Conservation (phyloP, 108 stramenopile genomes). For the Aurantiochytrium sp. region DNA sequence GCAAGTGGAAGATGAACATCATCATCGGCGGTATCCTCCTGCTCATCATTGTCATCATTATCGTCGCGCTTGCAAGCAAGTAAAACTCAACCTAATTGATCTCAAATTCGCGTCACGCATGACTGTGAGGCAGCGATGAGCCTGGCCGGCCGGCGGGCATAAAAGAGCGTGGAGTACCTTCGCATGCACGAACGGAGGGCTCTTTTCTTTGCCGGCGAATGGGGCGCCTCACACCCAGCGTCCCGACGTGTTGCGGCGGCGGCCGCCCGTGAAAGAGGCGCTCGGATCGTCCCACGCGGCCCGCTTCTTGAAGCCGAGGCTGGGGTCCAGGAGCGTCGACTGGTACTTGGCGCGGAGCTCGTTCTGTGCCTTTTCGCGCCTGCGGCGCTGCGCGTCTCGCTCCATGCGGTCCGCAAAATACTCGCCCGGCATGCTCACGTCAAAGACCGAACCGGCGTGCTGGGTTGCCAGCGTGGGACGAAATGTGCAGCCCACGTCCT, state of each 20-base stretch:
- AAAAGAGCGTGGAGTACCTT: too few relatives aligned
- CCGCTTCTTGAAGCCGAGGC: neutral
- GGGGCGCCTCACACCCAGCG: slow-evolving; percentile 23
- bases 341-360: neutral
- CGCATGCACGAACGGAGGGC: too few relatives aligned
- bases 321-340: neutral
- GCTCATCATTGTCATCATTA: slow-evolving; percentile 18
- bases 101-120: too few relatives aligned
- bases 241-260: neutral
- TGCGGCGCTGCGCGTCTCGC: neutral
- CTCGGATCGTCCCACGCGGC: neutral
- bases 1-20: neutral
- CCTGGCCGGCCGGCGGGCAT: too few relatives aligned
- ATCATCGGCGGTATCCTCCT: neutral
- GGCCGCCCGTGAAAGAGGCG: neutral
- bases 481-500: neutral
- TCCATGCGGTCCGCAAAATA: slow-evolving; percentile 11
- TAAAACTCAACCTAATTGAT: too few relatives aligned
- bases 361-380: neutral
- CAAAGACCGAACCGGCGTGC: neutral
- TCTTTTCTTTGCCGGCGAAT: too few relatives aligned
- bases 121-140: too few relatives aligned
- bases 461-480: neutral
- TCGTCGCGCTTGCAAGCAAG: neutral
- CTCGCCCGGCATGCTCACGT: neutral